Evolutionary conservation across 2,329 filamentous ascomycete species (phyloP), one percentile per base, ranked within the genome.

Genomic region (Alternaria atra): DNA sequence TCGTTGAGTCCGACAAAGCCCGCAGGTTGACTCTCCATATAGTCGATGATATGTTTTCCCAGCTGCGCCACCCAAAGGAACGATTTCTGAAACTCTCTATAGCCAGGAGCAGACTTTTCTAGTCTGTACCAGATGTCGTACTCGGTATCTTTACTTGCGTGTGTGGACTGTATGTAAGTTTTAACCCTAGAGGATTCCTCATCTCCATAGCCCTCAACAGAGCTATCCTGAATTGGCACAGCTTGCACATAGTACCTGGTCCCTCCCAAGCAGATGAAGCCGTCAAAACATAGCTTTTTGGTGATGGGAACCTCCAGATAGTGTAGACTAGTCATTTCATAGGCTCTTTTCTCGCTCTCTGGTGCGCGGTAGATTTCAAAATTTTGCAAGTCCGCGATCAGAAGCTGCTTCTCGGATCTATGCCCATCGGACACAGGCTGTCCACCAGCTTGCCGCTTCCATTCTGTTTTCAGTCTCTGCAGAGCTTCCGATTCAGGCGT

Each of bases 21-120:
- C 10, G 34, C 12, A 0, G 58, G 29, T 4, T 73, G 52, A 1
- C 69, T 58, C 2, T 75, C 66, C 48, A 91, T 80, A 65, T 85
- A 95, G 63, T 93, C 90, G 1, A 93, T 82, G 25, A 91, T 84
- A 68, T 93, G 88, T 71, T 94, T 94, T 0, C 86, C 83, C 0
- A 95, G 80, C 53, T 90, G 84, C 0, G 87, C 89, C 1, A 94
- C 77, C 91, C 91, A 95, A 0, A 89, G 60, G 62, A 93, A 94
- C 0, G 86, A 83, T 0, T 78, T 50, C 60, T 89, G 85, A 67
- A 89, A 93, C 2, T 87, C 79, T 10, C 61, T 63, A 69, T 95
- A 96, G 37, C 89, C 87, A 0, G 63, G 29, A 0, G 87, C 81
- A 0, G 92, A 90, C 1, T 58, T 64, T 1, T 69, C 69, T 1